These are phyloP conservation scores for Mycena vulgaris DNA, from an alignment of 768 basidiomycete species.

Conservation along the genomic window DNA sequence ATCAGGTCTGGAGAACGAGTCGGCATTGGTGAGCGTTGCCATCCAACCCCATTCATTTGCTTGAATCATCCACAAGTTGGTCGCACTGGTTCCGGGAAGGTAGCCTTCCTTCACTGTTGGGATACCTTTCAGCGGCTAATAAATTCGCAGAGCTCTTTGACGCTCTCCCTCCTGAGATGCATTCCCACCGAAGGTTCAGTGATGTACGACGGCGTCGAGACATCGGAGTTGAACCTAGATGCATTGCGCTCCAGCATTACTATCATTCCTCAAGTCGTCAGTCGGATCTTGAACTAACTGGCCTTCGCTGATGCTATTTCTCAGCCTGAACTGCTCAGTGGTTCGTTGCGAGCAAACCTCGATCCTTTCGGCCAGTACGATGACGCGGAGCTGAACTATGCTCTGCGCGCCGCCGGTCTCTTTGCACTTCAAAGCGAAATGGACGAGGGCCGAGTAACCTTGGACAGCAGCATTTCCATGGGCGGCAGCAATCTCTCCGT, in stretches of 20 bases:
- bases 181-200: constrained; percentile 52
- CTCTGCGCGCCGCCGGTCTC: constrained; percentile 54
- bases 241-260: constrained; percentile 61
- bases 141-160: constrained; percentile 62
- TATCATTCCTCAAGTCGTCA: constrained; percentile 53
- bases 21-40: constrained; percentile 55
- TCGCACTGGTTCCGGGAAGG: constrained; percentile 66
- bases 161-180: constrained; percentile 65
- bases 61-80: constrained; percentile 51
- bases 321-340: constrained; percentile 55
- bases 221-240: constrained; percentile 58
- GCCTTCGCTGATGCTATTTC: neutral
- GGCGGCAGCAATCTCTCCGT: constrained; percentile 51
- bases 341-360: constrained; percentile 60
- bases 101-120: constrained; percentile 31
- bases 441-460: constrained; percentile 43
- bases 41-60: neutral
- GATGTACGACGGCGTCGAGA: constrained; percentile 59
- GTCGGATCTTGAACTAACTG: neutral
- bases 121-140: neutral
- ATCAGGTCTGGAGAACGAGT: constrained; percentile 69
- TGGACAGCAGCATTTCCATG: constrained; percentile 23
- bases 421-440: constrained; percentile 51
- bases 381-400: constrained; percentile 54
- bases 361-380: constrained; percentile 64